Conservation (phyloP, 1,284 basidiomycete genomes). For the Boletellus dicymbophilus region DNA sequence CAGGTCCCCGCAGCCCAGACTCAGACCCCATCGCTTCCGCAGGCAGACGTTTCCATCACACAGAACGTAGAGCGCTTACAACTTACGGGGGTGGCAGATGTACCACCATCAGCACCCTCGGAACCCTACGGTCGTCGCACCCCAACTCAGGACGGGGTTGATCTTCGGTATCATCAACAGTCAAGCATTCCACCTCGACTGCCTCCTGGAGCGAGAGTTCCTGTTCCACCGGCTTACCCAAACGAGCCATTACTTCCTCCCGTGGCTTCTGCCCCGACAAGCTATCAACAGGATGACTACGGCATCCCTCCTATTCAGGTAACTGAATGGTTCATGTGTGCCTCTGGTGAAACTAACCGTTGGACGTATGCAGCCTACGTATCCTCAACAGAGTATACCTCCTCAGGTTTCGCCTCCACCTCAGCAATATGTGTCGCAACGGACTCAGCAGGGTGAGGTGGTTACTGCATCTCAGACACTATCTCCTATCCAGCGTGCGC, state of each 20-base stretch:
- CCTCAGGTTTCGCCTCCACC: constrained; percentile 16
- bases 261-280: constrained; percentile 10
- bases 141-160: constrained; percentile 33
- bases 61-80: constrained; percentile 54
- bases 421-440: constrained; percentile 27
- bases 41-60: constrained; percentile 31
- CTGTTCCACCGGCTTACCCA: constrained; percentile 38
- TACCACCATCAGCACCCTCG: constrained; percentile 26
- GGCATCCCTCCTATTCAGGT: constrained; percentile 26
- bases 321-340: background rate
- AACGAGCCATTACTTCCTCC: constrained; percentile 35
- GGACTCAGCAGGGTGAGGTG: constrained; percentile 28
- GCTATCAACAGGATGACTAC: constrained; percentile 36
- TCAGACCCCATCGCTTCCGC: constrained; percentile 30
- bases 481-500: constrained; percentile 40
- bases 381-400: constrained; percentile 23
- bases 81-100: constrained; percentile 41
- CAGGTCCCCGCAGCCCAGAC: constrained; percentile 38
- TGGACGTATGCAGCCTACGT: constrained; percentile 19
- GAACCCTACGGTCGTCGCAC: constrained; percentile 41
- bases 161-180: constrained; percentile 33
- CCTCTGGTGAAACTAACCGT: constrained; percentile 11
- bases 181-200: constrained; percentile 40
- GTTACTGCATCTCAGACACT: constrained; percentile 19
- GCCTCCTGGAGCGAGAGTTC: constrained; percentile 47